phyloP scores from a whole-genome alignment of 176 grass and related monocot species.

The Eragrostis curvula region DNA sequence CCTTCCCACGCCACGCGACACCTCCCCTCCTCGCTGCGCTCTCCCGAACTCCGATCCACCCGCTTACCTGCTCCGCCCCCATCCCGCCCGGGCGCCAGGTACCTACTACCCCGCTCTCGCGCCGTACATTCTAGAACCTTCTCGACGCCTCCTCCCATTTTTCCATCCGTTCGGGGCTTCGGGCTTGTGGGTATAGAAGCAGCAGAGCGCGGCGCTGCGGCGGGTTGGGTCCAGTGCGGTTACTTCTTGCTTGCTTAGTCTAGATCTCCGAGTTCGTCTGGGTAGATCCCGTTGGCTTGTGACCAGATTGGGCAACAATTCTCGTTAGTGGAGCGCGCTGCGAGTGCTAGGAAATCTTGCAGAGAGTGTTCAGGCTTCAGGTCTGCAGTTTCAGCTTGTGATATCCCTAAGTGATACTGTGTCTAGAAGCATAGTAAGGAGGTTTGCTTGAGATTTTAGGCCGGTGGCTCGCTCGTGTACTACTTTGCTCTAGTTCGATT shows the following conservation, averaged over 20 bases:
- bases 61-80: neutral
- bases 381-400: neutral
- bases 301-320: neutral
- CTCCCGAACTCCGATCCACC: slow-evolving; percentile 5
- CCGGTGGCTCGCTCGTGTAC: neutral
- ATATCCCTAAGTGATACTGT: neutral
- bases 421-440: neutral
- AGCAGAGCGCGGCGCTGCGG: neutral
- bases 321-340: neutral
- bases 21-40: neutral
- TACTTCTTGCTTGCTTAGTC: neutral
- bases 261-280: neutral
- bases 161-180: neutral
- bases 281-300: neutral
- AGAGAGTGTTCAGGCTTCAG: neutral
- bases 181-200: neutral
- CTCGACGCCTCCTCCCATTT: neutral
- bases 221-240: neutral
- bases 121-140: slow-evolving; percentile 19
- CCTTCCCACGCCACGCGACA: neutral
- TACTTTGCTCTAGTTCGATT: neutral
- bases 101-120: neutral
- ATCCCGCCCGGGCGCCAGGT: slow-evolving; percentile 1
- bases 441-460: neutral
- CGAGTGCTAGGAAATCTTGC: too few species aligned